Conservation (phyloP, 2,329 filamentous ascomycete species). For the Diplodia seriata region DNA sequence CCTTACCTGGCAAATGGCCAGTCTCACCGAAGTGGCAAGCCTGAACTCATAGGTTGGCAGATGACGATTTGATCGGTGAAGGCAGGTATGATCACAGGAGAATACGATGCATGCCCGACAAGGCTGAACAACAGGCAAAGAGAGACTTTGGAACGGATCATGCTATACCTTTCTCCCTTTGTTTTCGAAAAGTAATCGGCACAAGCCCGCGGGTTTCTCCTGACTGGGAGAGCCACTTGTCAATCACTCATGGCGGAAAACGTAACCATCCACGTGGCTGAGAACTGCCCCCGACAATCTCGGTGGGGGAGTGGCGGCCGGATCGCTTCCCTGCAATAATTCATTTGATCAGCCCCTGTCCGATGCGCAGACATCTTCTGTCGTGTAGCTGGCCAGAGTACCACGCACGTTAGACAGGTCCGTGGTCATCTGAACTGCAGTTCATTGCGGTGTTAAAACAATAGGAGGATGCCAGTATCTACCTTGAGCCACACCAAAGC, state of each 20-base stretch:
- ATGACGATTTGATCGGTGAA: too few species aligned
- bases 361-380: neutral
- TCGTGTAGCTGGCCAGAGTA: neutral
- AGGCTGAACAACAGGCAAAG: too few species aligned
- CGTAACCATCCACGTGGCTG: neutral
- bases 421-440: neutral
- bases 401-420: neutral
- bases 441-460: too few species aligned
- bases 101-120: too few species aligned
- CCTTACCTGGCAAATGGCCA: neutral
- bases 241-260: neutral
- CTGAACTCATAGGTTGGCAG: neutral
- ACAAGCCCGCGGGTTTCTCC: too few species aligned
- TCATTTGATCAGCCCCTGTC: neutral
- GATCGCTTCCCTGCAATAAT: neutral
- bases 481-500: neutral
- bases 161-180: too few species aligned
- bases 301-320: neutral
- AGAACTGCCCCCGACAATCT: neutral
- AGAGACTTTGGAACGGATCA: too few species aligned
- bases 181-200: too few species aligned
- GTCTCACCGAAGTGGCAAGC: neutral
- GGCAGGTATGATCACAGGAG: too few species aligned
- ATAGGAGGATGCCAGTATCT: neutral
- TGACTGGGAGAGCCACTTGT: too few species aligned